Base-by-base conservation (phyloP, 306 rosid genomes). In the Lupinus albus region DNA sequence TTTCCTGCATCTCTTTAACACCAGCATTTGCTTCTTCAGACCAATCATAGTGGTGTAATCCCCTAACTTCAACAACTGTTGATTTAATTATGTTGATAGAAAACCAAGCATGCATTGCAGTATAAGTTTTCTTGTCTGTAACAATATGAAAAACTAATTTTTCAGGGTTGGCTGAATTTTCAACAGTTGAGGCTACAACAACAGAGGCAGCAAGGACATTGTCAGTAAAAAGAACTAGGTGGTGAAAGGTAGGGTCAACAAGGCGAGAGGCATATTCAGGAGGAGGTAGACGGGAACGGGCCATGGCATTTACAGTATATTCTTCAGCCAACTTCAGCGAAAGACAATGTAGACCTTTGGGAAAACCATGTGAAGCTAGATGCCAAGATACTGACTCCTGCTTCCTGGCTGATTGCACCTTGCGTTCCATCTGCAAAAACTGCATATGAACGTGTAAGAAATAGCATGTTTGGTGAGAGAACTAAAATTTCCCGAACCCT, bases 101-200 rank as follows among this genome's bases (percentile, higher is more conserved):
- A 80, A 90, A 90, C 96, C 95, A 90, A 10, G 96, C 91, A 48
- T 90, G 91, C 96, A 90, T 90, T 7, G 95, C 84, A 49, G 89
- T 87, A 53, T 82, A 90, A 44, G 95, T 87, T 77, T 90, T 85
- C 84, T 87, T 87, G 82, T 87, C 96, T 1, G 95, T 87, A 42
- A 90, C 85, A 13, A 87, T 76, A 63, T 90, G 96, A 66, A 90
- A 87, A 52, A 90, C 87, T 71, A 90, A 73, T 8, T 76, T 85
- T 68, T 74, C 87, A 11, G 95, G 96, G 71, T 77, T 78, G 72
- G 83, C 91, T 7, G 89, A 83, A 63, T 79, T 84, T 76, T 82
- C 81, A 61, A 87, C 60, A 0, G 89, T 68, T 42, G 96, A 90
- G 11, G 88, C 65, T 60, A 90, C 78, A 70, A 85, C 96, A 14